Evolutionary conservation across 1,284 basidiomycete species (phyloP).

Genomic region (Ceratobasidium sp.): DNA sequence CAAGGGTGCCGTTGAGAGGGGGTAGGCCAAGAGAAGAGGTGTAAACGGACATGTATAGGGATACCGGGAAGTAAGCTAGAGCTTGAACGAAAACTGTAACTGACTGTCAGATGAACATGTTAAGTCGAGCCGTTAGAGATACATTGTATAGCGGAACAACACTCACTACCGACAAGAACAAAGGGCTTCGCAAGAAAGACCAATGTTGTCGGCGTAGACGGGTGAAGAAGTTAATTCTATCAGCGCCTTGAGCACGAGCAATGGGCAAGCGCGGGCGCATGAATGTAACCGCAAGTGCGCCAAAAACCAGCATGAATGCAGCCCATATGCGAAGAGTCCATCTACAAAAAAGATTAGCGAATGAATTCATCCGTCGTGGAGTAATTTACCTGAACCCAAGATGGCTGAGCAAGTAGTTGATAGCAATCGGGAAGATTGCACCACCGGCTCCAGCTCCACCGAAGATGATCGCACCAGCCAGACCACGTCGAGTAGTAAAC

Average conservation of each 20-base stretch:
- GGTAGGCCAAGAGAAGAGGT: constrained; percentile 37
- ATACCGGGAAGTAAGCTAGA: constrained; percentile 43
- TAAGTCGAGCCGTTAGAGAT: not conserved
- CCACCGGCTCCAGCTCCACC: constrained; percentile 48
- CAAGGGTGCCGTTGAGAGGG: constrained; percentile 34
- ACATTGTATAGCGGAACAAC: too few relatives aligned
- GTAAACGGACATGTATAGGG: constrained; percentile 45
- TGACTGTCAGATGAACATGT: constrained; percentile 6
- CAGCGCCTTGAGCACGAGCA: not conserved
- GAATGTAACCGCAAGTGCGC: constrained; percentile 38
- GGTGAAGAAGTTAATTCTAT: not conserved
- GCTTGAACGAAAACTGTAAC: constrained; percentile 41
- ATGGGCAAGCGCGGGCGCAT: constrained; percentile 38
- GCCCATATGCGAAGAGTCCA: constrained; percentile 49
- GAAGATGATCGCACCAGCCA: constrained; percentile 45
- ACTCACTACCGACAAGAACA: constrained; percentile 38
- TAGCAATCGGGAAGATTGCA: constrained; percentile 45
- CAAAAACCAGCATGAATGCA: constrained; percentile 35
- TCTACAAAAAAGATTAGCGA: not conserved
- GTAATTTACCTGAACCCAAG: constrained; percentile 45
- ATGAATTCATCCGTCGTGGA: not conserved
- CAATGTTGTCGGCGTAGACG: constrained; percentile 34
- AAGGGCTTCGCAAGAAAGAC: constrained; percentile 36
- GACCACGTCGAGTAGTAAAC: constrained; percentile 42
- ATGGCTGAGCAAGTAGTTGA: constrained; percentile 44